Base-by-base conservation (phyloP, 2,329 filamentous ascomycete genomes). In the Emericellopsis atlantica region DNA sequence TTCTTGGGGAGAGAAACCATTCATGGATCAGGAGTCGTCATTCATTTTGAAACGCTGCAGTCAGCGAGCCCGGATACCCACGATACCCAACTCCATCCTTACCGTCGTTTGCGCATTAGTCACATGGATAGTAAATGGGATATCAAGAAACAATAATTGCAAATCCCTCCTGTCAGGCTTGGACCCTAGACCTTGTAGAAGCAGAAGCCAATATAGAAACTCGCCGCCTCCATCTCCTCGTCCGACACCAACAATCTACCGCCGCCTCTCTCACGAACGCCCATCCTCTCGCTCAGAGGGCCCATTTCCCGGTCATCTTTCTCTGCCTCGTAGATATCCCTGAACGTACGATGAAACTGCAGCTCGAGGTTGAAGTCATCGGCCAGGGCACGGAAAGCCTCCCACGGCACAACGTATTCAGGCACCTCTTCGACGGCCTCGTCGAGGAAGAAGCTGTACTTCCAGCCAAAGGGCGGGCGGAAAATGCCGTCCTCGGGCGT, bases 381-480 rank as follows among this genome's bases (percentile, higher is more conserved):
- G 15, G 92, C 92, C 52, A 96, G 68, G 22, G 87, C 89, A 63
- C 92, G 85, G 66, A 98, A 96, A 1, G 88, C 89, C 58, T 95
- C 89, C 90, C 92, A 98, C 0, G 92, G 92, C 1, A 98, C 92
- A 2, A 98, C 90, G 57, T 95, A 98, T 65, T 98, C 92, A 3
- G 92, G 90, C 7, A 95, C 86, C 55, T 89, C 85, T 58, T 96
- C 90, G 16, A 98, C 92, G 0, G 92, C 92, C 63, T 98, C 92
- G 53, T 92, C 81, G 43, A 98, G 78, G 60, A 88, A 94, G 67
- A 95, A 98, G 55, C 79, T 94, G 65, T 98, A 98, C 61, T 92
- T 95, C 89, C 92, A 96, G 39, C 90, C 92, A 56, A 88, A 96
- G 0, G 92, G 87, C 5, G 92, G 92, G 5, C 92, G 80, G 65